Conservation (phyloP, 345 rosid species). For the Garcia nutans region DNA sequence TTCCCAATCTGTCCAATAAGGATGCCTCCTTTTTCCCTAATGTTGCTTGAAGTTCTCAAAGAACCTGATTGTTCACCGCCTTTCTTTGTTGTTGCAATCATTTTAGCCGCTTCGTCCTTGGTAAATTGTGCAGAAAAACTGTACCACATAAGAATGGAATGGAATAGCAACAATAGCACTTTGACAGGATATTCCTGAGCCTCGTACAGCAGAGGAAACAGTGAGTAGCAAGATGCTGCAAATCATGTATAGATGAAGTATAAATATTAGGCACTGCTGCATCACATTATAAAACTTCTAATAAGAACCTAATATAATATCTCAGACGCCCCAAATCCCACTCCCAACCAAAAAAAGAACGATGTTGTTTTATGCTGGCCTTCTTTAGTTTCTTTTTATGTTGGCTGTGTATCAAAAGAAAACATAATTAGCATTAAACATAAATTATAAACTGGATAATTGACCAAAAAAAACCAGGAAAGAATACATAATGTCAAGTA, state of each 20-base stretch:
- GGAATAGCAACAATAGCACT: conserved; percentile 59
- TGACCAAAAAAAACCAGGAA: no score
- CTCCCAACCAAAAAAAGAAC: not conserved
- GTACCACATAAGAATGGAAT: conserved; percentile 54
- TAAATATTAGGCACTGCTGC: conserved; percentile 1
- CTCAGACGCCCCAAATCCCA: not conserved
- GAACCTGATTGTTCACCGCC: conserved; percentile 13
- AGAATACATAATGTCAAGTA: no score
- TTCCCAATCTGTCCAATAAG: conserved; percentile 46
- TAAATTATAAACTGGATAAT: no score
- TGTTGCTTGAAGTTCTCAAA: conserved; percentile 1
- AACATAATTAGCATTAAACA: not conserved
- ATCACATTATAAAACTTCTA: conserved; percentile 9
- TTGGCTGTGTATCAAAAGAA: not conserved
- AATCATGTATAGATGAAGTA: not conserved
- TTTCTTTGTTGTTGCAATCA: conserved; percentile 17
- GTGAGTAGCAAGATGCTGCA: conserved; percentile 84
- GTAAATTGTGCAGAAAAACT: conserved; percentile 45
- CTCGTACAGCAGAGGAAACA: conserved; percentile 78
- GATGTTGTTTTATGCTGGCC: not conserved
- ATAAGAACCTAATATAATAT: no score
- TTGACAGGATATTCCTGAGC: conserved; percentile 86
- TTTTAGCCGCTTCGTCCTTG: conserved; percentile 10
- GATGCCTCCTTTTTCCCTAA: conserved; percentile 37
- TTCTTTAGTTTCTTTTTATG: not conserved